Conservation (phyloP, 495 filamentous ascomycete species). For the Neurospora cerealis region DNA sequence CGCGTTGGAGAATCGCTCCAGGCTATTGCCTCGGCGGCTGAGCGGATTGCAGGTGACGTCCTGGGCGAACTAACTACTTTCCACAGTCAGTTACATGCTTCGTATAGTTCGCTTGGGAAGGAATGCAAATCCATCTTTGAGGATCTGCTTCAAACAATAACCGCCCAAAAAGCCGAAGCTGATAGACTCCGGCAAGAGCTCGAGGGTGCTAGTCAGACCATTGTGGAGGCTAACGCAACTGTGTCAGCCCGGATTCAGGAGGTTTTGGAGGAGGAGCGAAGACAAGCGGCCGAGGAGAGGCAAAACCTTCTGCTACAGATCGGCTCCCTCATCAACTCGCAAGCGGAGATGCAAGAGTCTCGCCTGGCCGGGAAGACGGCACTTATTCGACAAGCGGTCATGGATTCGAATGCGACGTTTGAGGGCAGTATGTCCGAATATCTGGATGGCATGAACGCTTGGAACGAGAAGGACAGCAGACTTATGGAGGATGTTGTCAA, state of each 20-base stretch:
- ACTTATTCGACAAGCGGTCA: conserved; percentile 50
- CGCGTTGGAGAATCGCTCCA: conserved; percentile 79
- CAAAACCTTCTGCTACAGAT: conserved; percentile 67
- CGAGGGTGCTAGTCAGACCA: conserved; percentile 51
- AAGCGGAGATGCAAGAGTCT: conserved; percentile 59
- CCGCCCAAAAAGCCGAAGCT: conserved; percentile 70
- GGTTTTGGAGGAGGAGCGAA: conserved; percentile 64
- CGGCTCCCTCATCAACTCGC: conserved; percentile 58
- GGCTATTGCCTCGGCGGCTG: conserved; percentile 74
- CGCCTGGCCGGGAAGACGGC: conserved; percentile 57
- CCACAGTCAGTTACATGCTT: conserved; percentile 71
- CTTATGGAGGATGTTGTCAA: conserved; percentile 60
- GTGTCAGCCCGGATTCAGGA: conserved; percentile 60
- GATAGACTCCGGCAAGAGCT: conserved; percentile 61
- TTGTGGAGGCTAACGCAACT: conserved; percentile 54
- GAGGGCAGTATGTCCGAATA: conserved; percentile 55
- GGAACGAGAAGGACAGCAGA: conserved; percentile 57
- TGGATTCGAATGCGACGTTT: conserved; percentile 50
- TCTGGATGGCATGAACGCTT: conserved; percentile 60
- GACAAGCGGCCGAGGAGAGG: conserved; percentile 63
- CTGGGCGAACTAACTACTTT: conserved; percentile 75
- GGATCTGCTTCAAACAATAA: conserved; percentile 58
- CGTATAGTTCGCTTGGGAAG: conserved; percentile 79
- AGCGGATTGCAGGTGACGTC: conserved; percentile 83
- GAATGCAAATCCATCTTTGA: conserved; percentile 85